Evolutionary conservation across 805 yeast genomes (phyloP).

Genomic region (Metschnikowia orientalis): DNA sequence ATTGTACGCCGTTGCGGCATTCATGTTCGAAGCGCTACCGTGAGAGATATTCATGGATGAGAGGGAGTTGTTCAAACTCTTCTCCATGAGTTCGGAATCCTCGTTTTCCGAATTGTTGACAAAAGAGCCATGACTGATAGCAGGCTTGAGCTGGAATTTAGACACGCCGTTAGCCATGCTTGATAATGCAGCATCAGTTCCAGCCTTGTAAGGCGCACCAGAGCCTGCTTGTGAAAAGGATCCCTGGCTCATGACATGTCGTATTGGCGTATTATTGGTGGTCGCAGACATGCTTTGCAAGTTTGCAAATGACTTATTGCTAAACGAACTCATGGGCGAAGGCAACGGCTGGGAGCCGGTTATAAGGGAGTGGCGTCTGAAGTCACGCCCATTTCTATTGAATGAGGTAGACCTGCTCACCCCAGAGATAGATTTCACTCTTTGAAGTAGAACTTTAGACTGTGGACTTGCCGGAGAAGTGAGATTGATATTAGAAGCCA

Average conservation of each 20-base stretch:
- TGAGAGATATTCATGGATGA: slow-evolving; percentile 40
- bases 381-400: slow-evolving; percentile 45
- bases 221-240: slow-evolving; percentile 10
- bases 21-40: slow-evolving; percentile 11
- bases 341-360: slow-evolving; percentile 94
- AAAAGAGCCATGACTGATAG: slow-evolving; percentile 11
- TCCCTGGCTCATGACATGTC: slow-evolving; percentile 18
- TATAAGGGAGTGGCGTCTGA: slow-evolving; percentile 70
- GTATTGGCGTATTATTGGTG: slow-evolving; percentile 39
- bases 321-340: slow-evolving; percentile 68
- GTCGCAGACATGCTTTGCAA: slow-evolving; percentile 33
- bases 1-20: slow-evolving; percentile 5
- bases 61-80: slow-evolving; percentile 33
- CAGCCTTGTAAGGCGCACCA: neutral
- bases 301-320: slow-evolving; percentile 33
- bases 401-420: slow-evolving; percentile 31
- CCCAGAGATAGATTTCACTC: slow-evolving; percentile 16
- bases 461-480: slow-evolving; percentile 8
- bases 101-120: slow-evolving; percentile 16
- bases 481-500: slow-evolving; percentile 3
- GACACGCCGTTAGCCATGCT: slow-evolving; percentile 2
- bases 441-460: slow-evolving; percentile 12
- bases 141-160: slow-evolving; percentile 9
- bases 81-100: slow-evolving; percentile 17
- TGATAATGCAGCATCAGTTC: neutral